Base-by-base conservation (phyloP, 352 stramenopile species). In the Globisporangium heterothallicum region DNA sequence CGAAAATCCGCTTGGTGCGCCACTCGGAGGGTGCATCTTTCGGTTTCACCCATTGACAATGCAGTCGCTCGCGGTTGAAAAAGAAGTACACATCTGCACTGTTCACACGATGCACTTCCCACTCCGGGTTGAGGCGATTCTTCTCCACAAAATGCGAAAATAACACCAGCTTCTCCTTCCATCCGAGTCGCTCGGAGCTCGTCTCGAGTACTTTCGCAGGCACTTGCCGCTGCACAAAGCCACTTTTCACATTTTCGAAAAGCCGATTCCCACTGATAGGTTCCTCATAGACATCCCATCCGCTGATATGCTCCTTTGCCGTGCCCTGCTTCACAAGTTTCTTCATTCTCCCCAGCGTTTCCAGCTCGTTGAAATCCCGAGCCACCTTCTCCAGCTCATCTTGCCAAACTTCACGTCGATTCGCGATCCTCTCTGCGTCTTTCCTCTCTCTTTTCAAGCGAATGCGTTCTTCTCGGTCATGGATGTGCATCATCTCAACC, bases 41-140 rank as follows among this genome's bases (percentile, higher is more conserved):
- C 13, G 70, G 70, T 25, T 68, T 72, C 12, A 80, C 30, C 81
- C 81, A 92, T 14, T 84, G 78, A 19, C 74, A 89, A 21, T 67
- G 49, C 6, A 70, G 59, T 7, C 59, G 69, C 36, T 68, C 58
- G 18, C 64, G 68, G 52, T 92, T 78, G 49, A 81, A 87, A 56
- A 88, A 92, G 54, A 92, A 89, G 58, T 86, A 86, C 26, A 84
- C 57, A 25, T 86, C 74, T 2, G 67, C 60, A 2, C 54, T 64
- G 49, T 83, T 74, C 21, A 87, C 50, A 29, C 78, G 71, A 41
- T 86, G 60, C 13, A 86, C 43, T 57, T 89, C 73, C 78, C 78
- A 89, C 32, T 80, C 63, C 6, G 74, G 70, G 2, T 53, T 32
- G 14, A 72, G 42, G 0, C 66, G 65, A 47, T 86, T 68, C 16